These are phyloP conservation scores for Neonectria ditissima DNA, from an alignment of 2,329 filamentous ascomycete genomes.

Conservation along the genomic window DNA sequence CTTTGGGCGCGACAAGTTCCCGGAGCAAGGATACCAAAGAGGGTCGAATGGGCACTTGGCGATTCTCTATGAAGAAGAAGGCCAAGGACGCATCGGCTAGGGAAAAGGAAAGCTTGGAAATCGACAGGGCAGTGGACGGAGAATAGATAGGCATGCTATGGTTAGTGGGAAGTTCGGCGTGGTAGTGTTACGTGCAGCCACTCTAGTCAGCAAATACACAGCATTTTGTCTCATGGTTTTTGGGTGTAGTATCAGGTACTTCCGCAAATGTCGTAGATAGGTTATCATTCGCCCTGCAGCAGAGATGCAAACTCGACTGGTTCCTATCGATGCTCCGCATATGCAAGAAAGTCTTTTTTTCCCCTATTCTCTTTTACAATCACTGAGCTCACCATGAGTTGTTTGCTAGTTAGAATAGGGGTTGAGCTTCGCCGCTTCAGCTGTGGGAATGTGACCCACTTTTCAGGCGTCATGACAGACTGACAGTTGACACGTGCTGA, in stretches of 20 bases:
- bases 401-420: no score
- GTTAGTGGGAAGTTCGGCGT: slow-evolving; percentile 18
- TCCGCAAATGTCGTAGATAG: neutral
- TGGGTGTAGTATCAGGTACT: neutral
- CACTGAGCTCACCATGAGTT: slow-evolving; percentile 15
- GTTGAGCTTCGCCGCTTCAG: neutral
- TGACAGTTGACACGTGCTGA: slow-evolving; percentile 46
- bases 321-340: neutral
- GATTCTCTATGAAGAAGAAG: slow-evolving; percentile 72
- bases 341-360: neutral
- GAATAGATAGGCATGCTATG: slow-evolving; percentile 36
- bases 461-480: slow-evolving; percentile 44
- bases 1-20: slow-evolving; percentile 63
- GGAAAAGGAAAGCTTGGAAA: slow-evolving; percentile 66
- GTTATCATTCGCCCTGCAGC: neutral
- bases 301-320: neutral
- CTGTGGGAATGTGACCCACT: slow-evolving; percentile 31
- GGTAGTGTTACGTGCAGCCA: slow-evolving; percentile 24
- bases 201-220: slow-evolving; percentile 29
- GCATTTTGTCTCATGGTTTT: slow-evolving; percentile 19
- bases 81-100: slow-evolving; percentile 58
- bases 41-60: slow-evolving; percentile 63
- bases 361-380: neutral
- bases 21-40: slow-evolving; percentile 57
- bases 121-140: slow-evolving; percentile 55